Evolutionary conservation across 768 basidiomycete species (phyloP), one percentile per base, ranked within the genome.

Genomic region (Boletus bicolor): DNA sequence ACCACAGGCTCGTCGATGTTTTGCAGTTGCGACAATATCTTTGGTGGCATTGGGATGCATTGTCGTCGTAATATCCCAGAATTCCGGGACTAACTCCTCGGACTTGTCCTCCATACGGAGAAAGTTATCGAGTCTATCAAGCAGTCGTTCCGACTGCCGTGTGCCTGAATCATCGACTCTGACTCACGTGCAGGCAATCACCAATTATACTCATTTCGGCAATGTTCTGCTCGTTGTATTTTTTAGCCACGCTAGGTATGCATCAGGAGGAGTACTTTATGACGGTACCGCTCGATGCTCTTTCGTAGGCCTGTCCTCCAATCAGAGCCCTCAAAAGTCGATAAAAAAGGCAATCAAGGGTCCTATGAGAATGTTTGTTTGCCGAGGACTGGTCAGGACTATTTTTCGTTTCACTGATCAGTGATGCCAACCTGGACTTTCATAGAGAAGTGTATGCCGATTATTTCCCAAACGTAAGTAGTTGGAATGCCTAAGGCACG

Each of bases 391-490:
- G 19, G 19, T 19, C 19, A 19, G 19, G 19, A 19, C 19, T 19
- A 19, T 19, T 19, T 19, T 19, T 19, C 19, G 19, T 19, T 19
- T 19, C 19, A 19, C 19, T 19, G 19, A 19, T 19, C 19, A 19
- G 19, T 19, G 69, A 78, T 58, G 67, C 65, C 34, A 79, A 81
- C 54, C 56, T 80, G 26, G 79, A 81, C 54, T 76, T 66, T 54
- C 76, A 81, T 55, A 71, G 64, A 54, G 75, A 77, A 61, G 76
- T 78, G 5, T 81, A 81, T 49, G 65, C 72, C 9, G 72, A 74
- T 50, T 79, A 73, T 67, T 82, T 81, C 57, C 79, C 79, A 7
- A 81, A 81, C 56, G 80, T 77, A 60, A 59, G 77, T 62, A 34
- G 39, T 24, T 12, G 9, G 3, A 21, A 14, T 28, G 4, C 10